Base-by-base conservation (phyloP, 768 basidiomycete species). In the Phaeolepiota aurea region DNA sequence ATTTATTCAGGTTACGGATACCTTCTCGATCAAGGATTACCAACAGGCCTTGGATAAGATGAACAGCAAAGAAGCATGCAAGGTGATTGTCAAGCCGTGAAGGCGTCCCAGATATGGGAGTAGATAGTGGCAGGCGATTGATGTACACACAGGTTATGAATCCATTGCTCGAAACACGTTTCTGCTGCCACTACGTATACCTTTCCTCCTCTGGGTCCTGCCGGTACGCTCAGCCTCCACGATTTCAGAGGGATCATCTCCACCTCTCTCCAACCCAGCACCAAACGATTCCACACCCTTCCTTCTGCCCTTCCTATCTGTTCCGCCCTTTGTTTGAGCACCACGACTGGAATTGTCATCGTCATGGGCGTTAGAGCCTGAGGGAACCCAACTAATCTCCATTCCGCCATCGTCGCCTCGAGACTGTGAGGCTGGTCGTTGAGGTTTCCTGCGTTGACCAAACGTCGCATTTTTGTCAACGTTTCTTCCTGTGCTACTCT, bases 151-250 rank as follows among this genome's bases (percentile, higher is more conserved):
- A 28, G 25, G n/a, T 28, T 34, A 41, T n/a, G 13, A 15, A 14
- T 32, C 18, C 41, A 65, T 59, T 37, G 56, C 55, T 46, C 78
- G 66, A 57, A 90, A 87, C 1, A 74, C 77, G 59, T 93, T 97
- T 66, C 80, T 90, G 58, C 87, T 90, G 20, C 92, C 94, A 55
- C 90, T 96, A 38, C 94, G 72, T 38, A 84, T 71, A 5, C 80
- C 86, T 52, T 77, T 77, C 57, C 93, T 66, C 51, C 88, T 72
- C 25, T 85, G 72, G 22, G 74, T 81, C 60, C 94, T 69, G n/a
- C 94, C 93, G 31, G 71, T 73, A 50, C 82, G 67, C 38, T 87
- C 86, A 44, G 71, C 72, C 47, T 84, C 86, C 23, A 65, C 72
- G 51, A 81, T 57, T 44, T 68, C 71, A 18, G 59, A 64, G 7